Conservation (phyloP, 352 stramenopile species). For the Phytophthora meadii region DNA sequence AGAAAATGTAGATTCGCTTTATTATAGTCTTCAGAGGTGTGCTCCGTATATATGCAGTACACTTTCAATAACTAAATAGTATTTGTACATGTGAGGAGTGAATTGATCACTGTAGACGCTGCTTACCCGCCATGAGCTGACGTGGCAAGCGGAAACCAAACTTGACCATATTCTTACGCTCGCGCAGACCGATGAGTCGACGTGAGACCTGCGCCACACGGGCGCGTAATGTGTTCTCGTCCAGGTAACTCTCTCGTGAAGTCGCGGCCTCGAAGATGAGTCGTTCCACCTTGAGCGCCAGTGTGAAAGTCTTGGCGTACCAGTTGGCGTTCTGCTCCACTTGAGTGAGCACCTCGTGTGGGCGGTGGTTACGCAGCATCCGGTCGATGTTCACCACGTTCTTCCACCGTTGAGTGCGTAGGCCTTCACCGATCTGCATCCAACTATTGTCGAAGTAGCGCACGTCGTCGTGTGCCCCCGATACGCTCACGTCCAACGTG, state of each 20-base stretch:
- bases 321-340: conserved; percentile 75
- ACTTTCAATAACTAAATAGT: conserved; percentile 34
- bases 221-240: conserved; percentile 60
- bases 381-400: conserved; percentile 64
- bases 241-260: conserved; percentile 67
- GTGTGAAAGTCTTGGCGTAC: conserved; percentile 67
- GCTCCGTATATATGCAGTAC: conserved; percentile 1
- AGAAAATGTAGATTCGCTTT: neutral
- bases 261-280: conserved; percentile 66
- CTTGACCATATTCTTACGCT: conserved; percentile 59
- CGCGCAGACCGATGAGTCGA: conserved; percentile 61
- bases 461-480: conserved; percentile 12
- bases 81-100: conserved; percentile 15
- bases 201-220: conserved; percentile 65
- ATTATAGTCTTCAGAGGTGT: conserved; percentile 8
- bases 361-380: conserved; percentile 65
- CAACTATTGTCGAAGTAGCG: conserved; percentile 32
- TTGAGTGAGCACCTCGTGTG: conserved; percentile 69
- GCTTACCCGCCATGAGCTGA: neutral
- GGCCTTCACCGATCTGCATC: conserved; percentile 34
- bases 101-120: conserved; percentile 9
- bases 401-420: conserved; percentile 53
- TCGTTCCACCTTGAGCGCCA: conserved; percentile 74
- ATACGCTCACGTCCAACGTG: neutral
- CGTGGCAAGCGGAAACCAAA: conserved; percentile 24